phyloP scores from a whole-genome alignment of 768 basidiomycete genomes.

The Boletus rubescentipes region DNA sequence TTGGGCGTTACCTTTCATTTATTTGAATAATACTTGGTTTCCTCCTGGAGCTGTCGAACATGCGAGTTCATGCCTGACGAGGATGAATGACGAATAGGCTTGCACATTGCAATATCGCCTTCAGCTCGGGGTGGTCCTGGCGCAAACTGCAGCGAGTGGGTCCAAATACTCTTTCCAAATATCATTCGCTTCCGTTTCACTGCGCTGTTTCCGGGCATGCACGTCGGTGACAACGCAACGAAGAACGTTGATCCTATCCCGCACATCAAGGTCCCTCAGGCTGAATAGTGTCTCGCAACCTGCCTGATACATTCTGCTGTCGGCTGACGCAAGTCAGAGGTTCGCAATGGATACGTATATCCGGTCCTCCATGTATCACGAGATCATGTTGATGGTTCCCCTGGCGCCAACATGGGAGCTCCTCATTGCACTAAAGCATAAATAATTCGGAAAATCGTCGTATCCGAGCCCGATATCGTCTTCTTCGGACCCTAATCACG shows the following conservation, averaged over 20 bases:
- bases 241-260: conserved; percentile 67
- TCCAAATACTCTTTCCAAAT: conserved; percentile 65
- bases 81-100: neutral
- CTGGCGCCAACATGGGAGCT: conserved; percentile 60
- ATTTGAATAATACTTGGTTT: conserved; percentile 49
- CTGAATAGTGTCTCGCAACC: conserved; percentile 69
- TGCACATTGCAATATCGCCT: conserved; percentile 38
- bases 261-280: conserved; percentile 63
- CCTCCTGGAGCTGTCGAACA: conserved; percentile 50
- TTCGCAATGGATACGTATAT: conserved; percentile 36
- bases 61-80: neutral
- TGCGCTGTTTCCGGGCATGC: conserved; percentile 48
- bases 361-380: conserved; percentile 68
- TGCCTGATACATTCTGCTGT: conserved; percentile 40
- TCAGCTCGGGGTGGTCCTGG: conserved; percentile 58
- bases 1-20: conserved; percentile 48
- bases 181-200: conserved; percentile 45
- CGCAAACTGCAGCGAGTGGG: conserved; percentile 60
- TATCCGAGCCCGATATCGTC: too few species aligned
- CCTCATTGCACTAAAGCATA: conserved; percentile 62
- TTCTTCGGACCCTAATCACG: too few species aligned
- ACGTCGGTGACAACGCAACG: conserved; percentile 72
- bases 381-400: conserved; percentile 64
- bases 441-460: conserved; percentile 62
- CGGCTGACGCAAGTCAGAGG: neutral